Base-by-base conservation (phyloP, 1,139 yeast species). In the Candida sojae region DNA sequence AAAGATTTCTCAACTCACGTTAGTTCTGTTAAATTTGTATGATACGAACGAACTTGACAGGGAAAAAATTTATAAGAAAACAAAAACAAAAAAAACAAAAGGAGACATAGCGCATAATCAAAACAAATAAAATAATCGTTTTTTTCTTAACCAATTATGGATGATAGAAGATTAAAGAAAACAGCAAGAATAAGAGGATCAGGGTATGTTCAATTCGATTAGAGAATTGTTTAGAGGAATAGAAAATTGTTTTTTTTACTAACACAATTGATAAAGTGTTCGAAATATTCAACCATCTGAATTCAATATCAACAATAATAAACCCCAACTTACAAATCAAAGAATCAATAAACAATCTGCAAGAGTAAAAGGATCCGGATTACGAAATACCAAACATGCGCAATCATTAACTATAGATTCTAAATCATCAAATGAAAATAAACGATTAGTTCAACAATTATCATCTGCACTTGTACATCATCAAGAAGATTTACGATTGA, bases 121-220 rank as follows among this genome's bases (percentile, higher is more conserved):
- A 41, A 41, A 25, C 38, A 41, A 33, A 35, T 11, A 26, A 13
- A 11, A n/a, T n/a, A 35, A 6, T 12, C 5, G 9, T 5, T 5
- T 33, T 8, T 13, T 13, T 17, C 21, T 10, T n/a, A 12, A 26
- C 17, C 11, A 40, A 32, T 5, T 29, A 49, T 43, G 46, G 48
- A 44, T n/a, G 59, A 54, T 37, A 56, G 70, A 48, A 46, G 50
- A 32, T 58, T 58, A 36, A 59, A 56, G 53, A 55, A 58, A 31
- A 66, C 62, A 41, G 59, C 72, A 28, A 61, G 79, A 40, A 60
- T 66, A 34, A 61, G 79, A 46, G 79, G 79, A 6, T 68, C 78
- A 33, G 76, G 72, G 77, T 72, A 71, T 52, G 77, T 69, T 29
- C 30, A 9, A 39, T 26, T 29, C 5, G 33, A 13, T 42, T 5